Percentiles rank a stretch among this genome's conserved stretches.
Conservation (phyloP, 257 asterid species). For the Lantana camara region DNA sequence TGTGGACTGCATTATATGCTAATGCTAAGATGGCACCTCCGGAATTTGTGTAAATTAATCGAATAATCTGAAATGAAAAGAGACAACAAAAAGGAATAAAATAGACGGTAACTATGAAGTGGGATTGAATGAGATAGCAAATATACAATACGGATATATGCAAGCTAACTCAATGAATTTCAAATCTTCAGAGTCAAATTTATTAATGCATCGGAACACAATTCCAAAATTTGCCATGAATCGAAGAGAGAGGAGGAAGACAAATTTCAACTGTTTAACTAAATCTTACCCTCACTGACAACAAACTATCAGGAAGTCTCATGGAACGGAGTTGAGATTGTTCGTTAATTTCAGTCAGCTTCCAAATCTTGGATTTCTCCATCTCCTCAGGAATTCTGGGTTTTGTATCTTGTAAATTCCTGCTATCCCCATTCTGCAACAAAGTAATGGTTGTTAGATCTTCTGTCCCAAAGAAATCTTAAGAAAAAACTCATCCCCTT, state of each 20-base stretch:
- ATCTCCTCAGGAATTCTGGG: conserved; percentile 48
- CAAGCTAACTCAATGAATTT: too few relatives aligned
- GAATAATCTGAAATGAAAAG: conserved; percentile 49
- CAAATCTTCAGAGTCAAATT: too few relatives aligned
- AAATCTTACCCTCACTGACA: conserved; percentile 51
- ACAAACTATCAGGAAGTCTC: conserved; percentile 60
- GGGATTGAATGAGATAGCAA: too few relatives aligned
- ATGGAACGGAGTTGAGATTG: conserved; percentile 53
- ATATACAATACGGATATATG: too few relatives aligned
- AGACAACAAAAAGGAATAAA: too few relatives aligned
- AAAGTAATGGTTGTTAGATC: conserved; percentile 19
- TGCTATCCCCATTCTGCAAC: conserved; percentile 51
- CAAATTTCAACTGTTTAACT: not conserved
- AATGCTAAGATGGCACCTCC: conserved; percentile 66
- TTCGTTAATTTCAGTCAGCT: conserved; percentile 56
- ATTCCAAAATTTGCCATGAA: too few relatives aligned
- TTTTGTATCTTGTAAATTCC: conserved; percentile 45
- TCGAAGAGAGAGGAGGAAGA: not conserved
- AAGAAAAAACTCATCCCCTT: conserved; percentile 12
- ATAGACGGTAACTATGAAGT: too few relatives aligned
- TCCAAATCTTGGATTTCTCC: conserved; percentile 59
- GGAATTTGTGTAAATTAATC: conserved; percentile 61
- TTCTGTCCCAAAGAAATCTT: conserved; percentile 9
- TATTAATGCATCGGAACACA: too few relatives aligned
- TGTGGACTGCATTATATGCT: conserved; percentile 64